Percentiles rank a stretch among this genome's conserved stretches.
phyloP scores from a whole-genome alignment of 352 stramenopile species.

The Globisporangium perplexum region DNA sequence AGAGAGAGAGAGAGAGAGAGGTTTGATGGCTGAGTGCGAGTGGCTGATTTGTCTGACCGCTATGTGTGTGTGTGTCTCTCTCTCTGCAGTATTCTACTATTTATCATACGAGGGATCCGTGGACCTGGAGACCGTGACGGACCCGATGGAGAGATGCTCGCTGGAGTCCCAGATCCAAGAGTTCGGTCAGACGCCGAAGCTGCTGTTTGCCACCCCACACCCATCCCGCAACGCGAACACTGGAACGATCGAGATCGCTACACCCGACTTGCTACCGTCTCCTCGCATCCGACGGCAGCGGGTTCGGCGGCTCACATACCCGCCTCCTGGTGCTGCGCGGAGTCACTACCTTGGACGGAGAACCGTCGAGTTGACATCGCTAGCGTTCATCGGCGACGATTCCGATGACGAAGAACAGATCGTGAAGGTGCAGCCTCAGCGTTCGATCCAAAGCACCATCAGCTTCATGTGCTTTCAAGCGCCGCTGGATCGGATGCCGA shows the following conservation, averaged over 20 bases:
- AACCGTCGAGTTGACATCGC: constrained; percentile 20
- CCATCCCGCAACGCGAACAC: constrained; percentile 58
- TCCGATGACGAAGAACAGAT: constrained; percentile 27
- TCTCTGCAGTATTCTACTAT: constrained; percentile 79
- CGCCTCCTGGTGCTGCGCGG: constrained; percentile 4
- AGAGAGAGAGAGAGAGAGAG: too few species aligned
- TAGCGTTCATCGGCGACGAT: constrained; percentile 20
- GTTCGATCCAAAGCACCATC: constrained; percentile 12
- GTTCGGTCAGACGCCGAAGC: constrained; percentile 87
- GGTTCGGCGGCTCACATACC: constrained; percentile 17
- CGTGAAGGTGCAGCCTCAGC: constrained; percentile 5
- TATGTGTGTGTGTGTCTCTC: too few species aligned
- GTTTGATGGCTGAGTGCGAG: too few species aligned
- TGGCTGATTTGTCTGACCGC: too few species aligned
- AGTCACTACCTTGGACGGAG: constrained; percentile 12
- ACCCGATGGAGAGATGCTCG: constrained; percentile 91
- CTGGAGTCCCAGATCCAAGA: constrained; percentile 93
- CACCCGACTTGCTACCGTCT: constrained; percentile 34
- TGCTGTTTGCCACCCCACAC: constrained; percentile 67
- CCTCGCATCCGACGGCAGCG: constrained; percentile 19
- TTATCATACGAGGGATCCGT: constrained; percentile 86
- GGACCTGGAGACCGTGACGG: constrained; percentile 79
- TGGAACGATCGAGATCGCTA: constrained; percentile 46
- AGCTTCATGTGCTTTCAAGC: constrained; percentile 43
- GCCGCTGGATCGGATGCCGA: constrained; percentile 28